Evolutionary conservation across 2,329 filamentous ascomycete species (phyloP), one percentile per base, ranked within the genome.

Genomic region (Pseudomassariella vexata): DNA sequence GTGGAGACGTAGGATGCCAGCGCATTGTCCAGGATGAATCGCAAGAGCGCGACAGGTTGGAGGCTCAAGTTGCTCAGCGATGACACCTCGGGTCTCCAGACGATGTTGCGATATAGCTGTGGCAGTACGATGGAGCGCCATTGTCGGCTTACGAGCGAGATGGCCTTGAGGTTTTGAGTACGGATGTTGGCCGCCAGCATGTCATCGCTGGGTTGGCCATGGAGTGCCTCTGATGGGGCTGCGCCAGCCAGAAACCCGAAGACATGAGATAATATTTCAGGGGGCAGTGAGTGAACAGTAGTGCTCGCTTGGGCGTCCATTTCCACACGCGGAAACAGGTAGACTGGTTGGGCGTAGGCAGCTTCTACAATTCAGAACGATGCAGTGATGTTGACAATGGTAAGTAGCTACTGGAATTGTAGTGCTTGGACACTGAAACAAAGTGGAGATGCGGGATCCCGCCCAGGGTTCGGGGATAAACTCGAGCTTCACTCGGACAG

Each of bases 231-330:
- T 0, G 76, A 75, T 9, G 70, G 68, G 8, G 72, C 63, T 3
- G 61, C 49, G 1, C 46, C 46, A 42, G 72, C 66, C 28, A 83
- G 60, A 45, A 66, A 68, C n/a, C 53, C 56, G 44, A 83, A 63
- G 41, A 83, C 69, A 3, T 72, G 62, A 32, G 68, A 52, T 15
- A 81, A 55, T 27, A 84, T 57, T 56, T 85, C 80, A 40, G 72
- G 74, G 3, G 79, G 80, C 14, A 84, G 63, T 15, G 19, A 19
- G 19, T 27, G 10, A 14, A 33, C 17, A 22, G 11, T n/a, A n/a
- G n/a, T n/a, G n/a, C n/a, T n/a, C n/a, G n/a, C n/a, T n/a, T n/a
- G n/a, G n/a, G n/a, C n/a, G n/a, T n/a, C n/a, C n/a, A n/a, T n/a
- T n/a, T n/a, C n/a, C n/a, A n/a, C n/a, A n/a, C n/a, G n/a, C n/a